Evolutionary conservation across 768 basidiomycete species (phyloP).

Genomic region (Albatrellus ellisii): DNA sequence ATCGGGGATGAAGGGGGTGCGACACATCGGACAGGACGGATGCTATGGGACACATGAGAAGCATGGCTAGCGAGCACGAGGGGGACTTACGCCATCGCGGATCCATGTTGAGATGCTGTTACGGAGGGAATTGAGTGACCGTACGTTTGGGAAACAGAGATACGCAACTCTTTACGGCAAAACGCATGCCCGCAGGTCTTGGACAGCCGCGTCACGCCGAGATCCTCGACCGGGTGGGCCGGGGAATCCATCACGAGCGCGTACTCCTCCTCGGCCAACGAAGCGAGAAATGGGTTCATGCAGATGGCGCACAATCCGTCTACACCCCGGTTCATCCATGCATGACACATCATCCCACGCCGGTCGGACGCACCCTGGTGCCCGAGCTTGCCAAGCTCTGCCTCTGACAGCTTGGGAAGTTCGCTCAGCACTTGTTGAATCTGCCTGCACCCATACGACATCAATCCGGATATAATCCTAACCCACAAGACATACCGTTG

Average conservation of each 20-base stretch:
- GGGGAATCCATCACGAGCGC: constrained; percentile 70
- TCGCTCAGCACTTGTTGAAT: constrained; percentile 26
- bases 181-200: constrained; percentile 46
- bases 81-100: constrained; percentile 9
- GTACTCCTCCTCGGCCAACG: constrained; percentile 63
- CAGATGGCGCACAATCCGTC: constrained; percentile 71
- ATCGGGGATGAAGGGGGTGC: constrained; percentile 29
- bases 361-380: constrained; percentile 28
- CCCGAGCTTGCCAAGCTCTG: constrained; percentile 32
- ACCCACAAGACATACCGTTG: neutral
- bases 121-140: constrained; percentile 1
- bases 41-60: constrained; percentile 26
- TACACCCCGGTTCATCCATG: constrained; percentile 16
- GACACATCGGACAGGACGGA: constrained; percentile 56
- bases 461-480: neutral
- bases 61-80: neutral
- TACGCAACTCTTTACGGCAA: constrained; percentile 64
- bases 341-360: neutral
- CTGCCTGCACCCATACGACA: constrained; percentile 16
- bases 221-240: constrained; percentile 50
- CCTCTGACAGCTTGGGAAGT: constrained; percentile 39
- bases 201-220: constrained; percentile 53
- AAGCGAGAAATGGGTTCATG: constrained; percentile 49
- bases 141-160: constrained; percentile 5
- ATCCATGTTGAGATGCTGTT: constrained; percentile 12